phyloP scores from a whole-genome alignment of 371 early-diverging fungal genomes.

The Haplosporangium sp. region DNA sequence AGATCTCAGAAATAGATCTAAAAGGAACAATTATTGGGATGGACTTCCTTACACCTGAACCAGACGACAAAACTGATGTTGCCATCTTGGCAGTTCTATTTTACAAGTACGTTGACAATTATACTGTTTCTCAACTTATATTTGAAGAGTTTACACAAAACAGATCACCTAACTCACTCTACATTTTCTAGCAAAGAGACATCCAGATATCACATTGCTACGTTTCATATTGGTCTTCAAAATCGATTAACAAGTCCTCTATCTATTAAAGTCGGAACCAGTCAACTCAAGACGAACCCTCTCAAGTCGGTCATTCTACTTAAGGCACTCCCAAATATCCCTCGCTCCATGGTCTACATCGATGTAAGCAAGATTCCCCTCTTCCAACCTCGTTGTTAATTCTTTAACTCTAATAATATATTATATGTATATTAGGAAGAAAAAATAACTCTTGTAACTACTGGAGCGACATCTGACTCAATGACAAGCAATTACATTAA shows the following conservation, averaged over 20 bases:
- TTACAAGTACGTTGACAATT: constrained; percentile 26
- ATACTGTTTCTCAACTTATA: too few relatives aligned
- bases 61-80: constrained; percentile 11
- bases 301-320: constrained; percentile 25
- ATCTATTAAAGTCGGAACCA: constrained; percentile 30
- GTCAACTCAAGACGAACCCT: constrained; percentile 19
- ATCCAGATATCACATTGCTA: constrained; percentile 27
- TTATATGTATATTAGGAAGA: constrained; percentile 29
- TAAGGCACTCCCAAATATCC: constrained; percentile 39
- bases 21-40: constrained; percentile 40
- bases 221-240: constrained; percentile 33
- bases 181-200: constrained; percentile 19
- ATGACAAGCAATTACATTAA: background rate
- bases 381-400: background rate
- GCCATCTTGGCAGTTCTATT: constrained; percentile 41
- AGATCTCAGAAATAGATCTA: constrained; percentile 23
- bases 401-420: background rate
- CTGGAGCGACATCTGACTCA: constrained; percentile 7
- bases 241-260: constrained; percentile 4
- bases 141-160: too few relatives aligned
- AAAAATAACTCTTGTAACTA: constrained; percentile 36
- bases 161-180: too few relatives aligned
- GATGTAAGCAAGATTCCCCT: constrained; percentile 30
- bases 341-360: constrained; percentile 37
- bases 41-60: constrained; percentile 40